Base-by-base conservation (phyloP, 345 rosid genomes). In the Brassica cretica region DNA sequence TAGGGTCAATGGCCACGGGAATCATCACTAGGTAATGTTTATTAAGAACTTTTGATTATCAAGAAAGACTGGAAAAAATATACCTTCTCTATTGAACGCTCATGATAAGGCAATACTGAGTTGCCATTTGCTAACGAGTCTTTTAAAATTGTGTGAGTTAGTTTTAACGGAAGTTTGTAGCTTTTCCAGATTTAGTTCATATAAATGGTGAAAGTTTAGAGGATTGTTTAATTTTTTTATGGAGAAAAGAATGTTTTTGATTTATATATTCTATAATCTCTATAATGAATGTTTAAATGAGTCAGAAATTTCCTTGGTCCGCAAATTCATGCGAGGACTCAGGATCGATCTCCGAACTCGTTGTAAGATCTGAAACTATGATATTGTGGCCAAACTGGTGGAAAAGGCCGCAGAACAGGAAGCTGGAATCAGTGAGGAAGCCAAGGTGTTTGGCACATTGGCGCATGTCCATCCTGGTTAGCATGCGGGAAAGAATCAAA, bases 111-210 rank as follows among this genome's bases (percentile, higher is more conserved):
- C 15, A 5, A n/a, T 32, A 68, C 55, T 61, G 51, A 46, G 53
- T 14, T 69, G 60, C 35, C 16, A 53, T 15, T 71, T 27, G 71
- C 64, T 59, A 6, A 8, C 2, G 2, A 58, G 27, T 49, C 30
- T 69, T 16, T 6, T 64, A 12, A 55, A 10, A 3, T 33, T 15
- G 37, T 65, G 19, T 25, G 10, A 66, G 63, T 77, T 77, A 61
- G 61, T 37, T 64, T 70, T 55, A 4, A 64, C 12, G 14, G 64
- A 56, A 18, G 62, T 37, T 65, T 1, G 7, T 77, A 53, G 51
- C 51, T 71, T 56, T 37, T 66, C 71, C 1, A 8, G 39, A 5
- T 15, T 19, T 24, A 56, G 5, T 12, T 78, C 39, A 32, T 66
- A 32, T 11, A 65, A 65, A 58, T 1, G n/a, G 9, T 72, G 68